Base-by-base conservation (phyloP, 306 rosid genomes). In the Cucurbita maxima region DNA sequence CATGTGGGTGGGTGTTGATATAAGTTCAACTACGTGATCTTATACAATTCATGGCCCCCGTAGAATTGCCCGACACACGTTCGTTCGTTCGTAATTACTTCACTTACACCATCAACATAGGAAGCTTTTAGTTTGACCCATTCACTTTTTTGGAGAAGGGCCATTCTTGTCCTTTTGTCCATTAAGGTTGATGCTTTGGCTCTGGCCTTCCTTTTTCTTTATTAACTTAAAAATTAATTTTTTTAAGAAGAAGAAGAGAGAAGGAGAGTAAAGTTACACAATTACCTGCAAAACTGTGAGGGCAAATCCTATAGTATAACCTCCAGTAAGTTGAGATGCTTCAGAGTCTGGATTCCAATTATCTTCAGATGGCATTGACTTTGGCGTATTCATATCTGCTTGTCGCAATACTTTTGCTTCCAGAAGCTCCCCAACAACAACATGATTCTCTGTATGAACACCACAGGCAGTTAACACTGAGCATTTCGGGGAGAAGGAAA, bases 211-310 rank as follows among this genome's bases (percentile, higher is more conserved):
- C 38, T 59, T 13, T 60, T 60, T 15, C 67, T 34, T 60, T 34
- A 36, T 34, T 53, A 6, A 53, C 7, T 60, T 58, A 58, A 7
- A 60, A 36, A 3, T 36, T 15, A 14, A 6, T 13, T 14, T 59
- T 38, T 58, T 59, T 30, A 57, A 36, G 51, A 45, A 45, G 47
- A 43, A 43, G 47, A 50, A 48, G 54, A 50, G 45, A 15, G 45
- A 6, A 8, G 14, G 67, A 34, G 38, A 36, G 67, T 30, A 36
- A 14, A 34, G 67, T 25, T 14, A 69, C 20, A 22, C 0, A 20
- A 48, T 55, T 82, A 94, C 99, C 97, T 95, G 99, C 79, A 95
- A 85, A 76, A 91, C 99, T 55, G 99, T 88, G 81, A 95, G 84
- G 83, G 99, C 87, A 82, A 95, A 95, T 62, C 97, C 92, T 74